Evolutionary conservation across 2,329 filamentous ascomycete species (phyloP).

Genomic region (Sarocladiaceae sp.): DNA sequence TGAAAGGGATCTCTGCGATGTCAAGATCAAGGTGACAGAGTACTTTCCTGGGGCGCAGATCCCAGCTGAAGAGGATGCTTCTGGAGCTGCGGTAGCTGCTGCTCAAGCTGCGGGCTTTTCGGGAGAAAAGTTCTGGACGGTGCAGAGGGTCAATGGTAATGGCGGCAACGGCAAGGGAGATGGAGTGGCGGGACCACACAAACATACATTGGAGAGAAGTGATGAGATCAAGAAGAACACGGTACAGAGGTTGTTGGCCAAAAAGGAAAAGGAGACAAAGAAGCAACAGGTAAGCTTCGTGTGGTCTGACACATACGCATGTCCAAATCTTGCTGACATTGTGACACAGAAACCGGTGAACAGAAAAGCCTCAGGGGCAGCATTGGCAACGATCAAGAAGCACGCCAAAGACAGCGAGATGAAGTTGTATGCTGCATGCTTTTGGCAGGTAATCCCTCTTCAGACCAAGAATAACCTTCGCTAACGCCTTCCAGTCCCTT

Average conservation of each 20-base stretch:
- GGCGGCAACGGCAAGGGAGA: conserved; percentile 69
- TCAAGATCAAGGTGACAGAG: conserved; percentile 83
- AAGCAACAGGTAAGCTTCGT: conserved; percentile 32
- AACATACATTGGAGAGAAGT: conserved; percentile 67
- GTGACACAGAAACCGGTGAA: conserved; percentile 59
- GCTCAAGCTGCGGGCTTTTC: conserved; percentile 33
- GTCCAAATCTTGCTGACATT: neutral
- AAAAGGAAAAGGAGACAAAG: conserved; percentile 62
- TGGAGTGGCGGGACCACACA: conserved; percentile 67
- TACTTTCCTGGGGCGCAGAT: conserved; percentile 57
- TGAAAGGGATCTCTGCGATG: conserved; percentile 75
- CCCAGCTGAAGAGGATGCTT: conserved; percentile 20
- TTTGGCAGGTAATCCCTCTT: conserved; percentile 58
- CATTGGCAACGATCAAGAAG: conserved; percentile 63
- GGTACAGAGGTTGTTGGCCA: conserved; percentile 61
- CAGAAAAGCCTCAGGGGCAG: conserved; percentile 68
- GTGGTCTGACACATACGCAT: neutral
- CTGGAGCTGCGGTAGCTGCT: conserved; percentile 12
- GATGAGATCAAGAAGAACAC: conserved; percentile 80
- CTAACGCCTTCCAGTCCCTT: conserved; percentile 56
- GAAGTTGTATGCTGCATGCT: conserved; percentile 78
- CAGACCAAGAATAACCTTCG: neutral
- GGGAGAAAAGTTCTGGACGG: conserved; percentile 62
- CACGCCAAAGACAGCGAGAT: conserved; percentile 67
- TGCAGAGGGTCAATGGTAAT: conserved; percentile 74